Evolutionary conservation across 345 rosid species (phyloP).

Genomic region (Lepidium didymum): DNA sequence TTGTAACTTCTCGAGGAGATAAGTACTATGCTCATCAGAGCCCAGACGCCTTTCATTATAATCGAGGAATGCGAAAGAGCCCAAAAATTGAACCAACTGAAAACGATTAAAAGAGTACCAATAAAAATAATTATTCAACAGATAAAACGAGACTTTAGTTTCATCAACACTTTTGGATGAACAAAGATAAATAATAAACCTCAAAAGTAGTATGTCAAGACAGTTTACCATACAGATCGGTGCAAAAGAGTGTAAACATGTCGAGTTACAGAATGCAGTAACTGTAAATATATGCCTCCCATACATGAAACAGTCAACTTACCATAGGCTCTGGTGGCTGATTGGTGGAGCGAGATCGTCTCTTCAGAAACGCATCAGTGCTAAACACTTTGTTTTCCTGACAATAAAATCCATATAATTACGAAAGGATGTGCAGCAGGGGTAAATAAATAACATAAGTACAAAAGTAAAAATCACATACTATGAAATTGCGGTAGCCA

Average conservation of each 20-base stretch:
- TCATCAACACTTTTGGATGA: background rate
- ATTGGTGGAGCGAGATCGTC: slow-evolving; percentile 84
- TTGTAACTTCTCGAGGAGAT: slow-evolving; percentile 92
- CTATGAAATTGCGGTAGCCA: slow-evolving; percentile 98
- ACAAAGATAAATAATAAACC: background rate
- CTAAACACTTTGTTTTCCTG: slow-evolving; percentile 88
- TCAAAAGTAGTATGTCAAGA: slow-evolving; percentile 1
- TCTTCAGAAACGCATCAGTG: slow-evolving; percentile 82
- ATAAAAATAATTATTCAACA: background rate
- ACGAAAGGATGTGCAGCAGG: background rate
- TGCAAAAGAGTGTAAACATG: background rate
- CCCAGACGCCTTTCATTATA: slow-evolving; percentile 74
- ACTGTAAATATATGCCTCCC: slow-evolving; percentile 5
- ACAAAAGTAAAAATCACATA: slow-evolving; percentile 31
- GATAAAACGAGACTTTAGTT: background rate
- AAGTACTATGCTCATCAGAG: slow-evolving; percentile 59
- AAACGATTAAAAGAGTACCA: slow-evolving; percentile 10
- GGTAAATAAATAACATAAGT: slow-evolving; percentile 3
- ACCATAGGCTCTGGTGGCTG: slow-evolving; percentile 94
- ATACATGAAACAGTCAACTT: slow-evolving; percentile 23
- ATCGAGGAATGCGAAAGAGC: slow-evolving; percentile 86
- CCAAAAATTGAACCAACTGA: slow-evolving; percentile 80
- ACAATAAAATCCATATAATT: slow-evolving; percentile 19
- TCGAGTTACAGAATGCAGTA: background rate
- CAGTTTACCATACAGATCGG: background rate